These are phyloP conservation scores for Penicillium crystallinum DNA, from an alignment of 495 filamentous ascomycete species.

Conservation along the genomic window DNA sequence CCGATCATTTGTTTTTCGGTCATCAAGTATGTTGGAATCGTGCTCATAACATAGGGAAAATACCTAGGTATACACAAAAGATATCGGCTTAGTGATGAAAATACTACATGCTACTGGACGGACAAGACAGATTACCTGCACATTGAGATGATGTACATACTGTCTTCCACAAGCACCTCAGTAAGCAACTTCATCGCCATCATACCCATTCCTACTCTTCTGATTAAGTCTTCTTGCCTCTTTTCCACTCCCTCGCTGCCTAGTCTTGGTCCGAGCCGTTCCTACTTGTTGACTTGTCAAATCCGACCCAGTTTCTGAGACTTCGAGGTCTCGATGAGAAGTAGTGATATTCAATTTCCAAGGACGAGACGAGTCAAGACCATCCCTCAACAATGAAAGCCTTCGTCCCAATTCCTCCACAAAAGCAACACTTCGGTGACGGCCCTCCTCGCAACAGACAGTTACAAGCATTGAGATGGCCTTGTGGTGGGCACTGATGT, in stretches of 20 bases:
- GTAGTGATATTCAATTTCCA: neutral
- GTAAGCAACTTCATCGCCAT: neutral
- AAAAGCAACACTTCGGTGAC: constrained; percentile 17
- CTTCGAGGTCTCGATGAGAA: constrained; percentile 5
- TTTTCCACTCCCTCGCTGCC: neutral
- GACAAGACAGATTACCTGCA: too few relatives aligned
- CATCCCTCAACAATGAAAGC: neutral
- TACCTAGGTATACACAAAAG: too few relatives aligned
- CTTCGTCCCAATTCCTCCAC: constrained; percentile 14
- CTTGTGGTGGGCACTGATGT: neutral
- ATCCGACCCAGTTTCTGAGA: neutral
- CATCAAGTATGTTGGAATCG: too few relatives aligned
- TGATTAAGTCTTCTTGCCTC: neutral
- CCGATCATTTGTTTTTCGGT: too few relatives aligned
- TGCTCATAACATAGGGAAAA: too few relatives aligned
- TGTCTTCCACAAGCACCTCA: neutral
- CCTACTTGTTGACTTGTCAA: neutral
- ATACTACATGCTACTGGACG: too few relatives aligned
- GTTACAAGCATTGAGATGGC: constrained; percentile 6
- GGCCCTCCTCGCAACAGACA: constrained; percentile 17
- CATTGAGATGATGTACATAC: too few relatives aligned
- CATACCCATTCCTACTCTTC: neutral
- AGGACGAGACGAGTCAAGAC: neutral
- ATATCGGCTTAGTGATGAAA: too few relatives aligned
- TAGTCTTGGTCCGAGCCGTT: neutral